Conservation (phyloP, 208 protist species). For the Tritrichomonas foetus region DNA sequence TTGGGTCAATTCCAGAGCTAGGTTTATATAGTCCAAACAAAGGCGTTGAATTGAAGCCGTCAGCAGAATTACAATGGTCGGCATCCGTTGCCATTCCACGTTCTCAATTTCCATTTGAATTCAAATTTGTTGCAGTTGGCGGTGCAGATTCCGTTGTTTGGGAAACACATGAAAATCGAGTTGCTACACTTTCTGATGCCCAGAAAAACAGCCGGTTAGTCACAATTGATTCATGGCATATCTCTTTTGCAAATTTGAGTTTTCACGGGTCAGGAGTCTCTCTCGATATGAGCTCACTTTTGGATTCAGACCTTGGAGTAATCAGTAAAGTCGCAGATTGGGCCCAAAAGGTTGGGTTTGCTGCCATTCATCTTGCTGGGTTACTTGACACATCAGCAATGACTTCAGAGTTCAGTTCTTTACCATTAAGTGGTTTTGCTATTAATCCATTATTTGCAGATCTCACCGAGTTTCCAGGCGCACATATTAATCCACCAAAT, state of each 20-base stretch:
- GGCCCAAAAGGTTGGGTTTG: not conserved
- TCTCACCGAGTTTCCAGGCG: not conserved
- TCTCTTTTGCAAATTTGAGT: not conserved
- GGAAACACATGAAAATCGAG: not conserved
- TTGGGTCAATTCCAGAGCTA: constrained; percentile 14
- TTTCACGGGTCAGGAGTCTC: not conserved
- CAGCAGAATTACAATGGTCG: not conserved
- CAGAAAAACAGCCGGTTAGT: not conserved
- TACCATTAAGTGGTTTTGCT: not conserved
- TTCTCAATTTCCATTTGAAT: constrained; percentile 1
- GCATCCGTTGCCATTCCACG: not conserved
- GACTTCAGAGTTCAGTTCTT: not conserved
- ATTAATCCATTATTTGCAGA: not conserved
- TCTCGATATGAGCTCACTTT: not conserved
- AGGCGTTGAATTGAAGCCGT: not conserved
- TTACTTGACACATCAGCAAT: not conserved
- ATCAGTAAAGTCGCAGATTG: not conserved
- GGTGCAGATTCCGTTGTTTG: not conserved
- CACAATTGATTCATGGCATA: not conserved
- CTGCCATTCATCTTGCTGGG: not conserved
- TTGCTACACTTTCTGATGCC: not conserved
- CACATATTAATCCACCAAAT: not conserved
- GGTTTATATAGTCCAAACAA: not conserved
- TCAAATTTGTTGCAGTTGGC: not conserved
- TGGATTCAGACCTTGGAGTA: not conserved